Conservation (phyloP, 164 flowering plant genomes). For the Tinospora cordifolia region DNA sequence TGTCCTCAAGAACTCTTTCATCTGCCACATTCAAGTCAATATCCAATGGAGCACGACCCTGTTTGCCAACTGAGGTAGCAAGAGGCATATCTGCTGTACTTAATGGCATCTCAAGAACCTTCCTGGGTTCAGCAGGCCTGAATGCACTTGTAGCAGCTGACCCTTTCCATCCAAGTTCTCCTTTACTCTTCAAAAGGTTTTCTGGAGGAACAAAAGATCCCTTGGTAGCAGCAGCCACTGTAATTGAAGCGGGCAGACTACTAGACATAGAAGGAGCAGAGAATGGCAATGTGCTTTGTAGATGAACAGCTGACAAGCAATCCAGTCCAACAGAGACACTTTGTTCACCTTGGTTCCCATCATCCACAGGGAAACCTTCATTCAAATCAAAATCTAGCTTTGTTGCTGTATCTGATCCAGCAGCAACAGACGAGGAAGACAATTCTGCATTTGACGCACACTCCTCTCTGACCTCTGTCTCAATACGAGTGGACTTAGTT, state of each 20-base stretch:
- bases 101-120: slow-evolving; percentile 33
- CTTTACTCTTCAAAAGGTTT: slow-evolving; percentile 47
- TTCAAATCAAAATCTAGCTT: slow-evolving; percentile 84
- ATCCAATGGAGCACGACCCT: slow-evolving; percentile 45
- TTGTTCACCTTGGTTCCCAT: slow-evolving; percentile 44
- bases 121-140: slow-evolving; percentile 90
- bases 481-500: slow-evolving; percentile 17
- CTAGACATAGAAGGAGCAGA: slow-evolving; percentile 33
- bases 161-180: slow-evolving; percentile 88
- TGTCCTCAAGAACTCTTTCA: slow-evolving; percentile 58
- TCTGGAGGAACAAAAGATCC: slow-evolving; percentile 80
- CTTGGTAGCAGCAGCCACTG: slow-evolving; percentile 87
- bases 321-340: slow-evolving; percentile 16
- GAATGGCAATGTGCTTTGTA: slow-evolving; percentile 34
- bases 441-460: slow-evolving; percentile 34
- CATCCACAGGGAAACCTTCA: slow-evolving; percentile 69
- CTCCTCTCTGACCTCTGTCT: slow-evolving; percentile 37
- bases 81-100: slow-evolving; percentile 14
- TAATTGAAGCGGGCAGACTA: slow-evolving; percentile 50
- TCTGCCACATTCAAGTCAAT: slow-evolving; percentile 82
- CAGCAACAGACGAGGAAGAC: slow-evolving; percentile 26
- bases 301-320: slow-evolving; percentile 25
- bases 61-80: slow-evolving; percentile 36
- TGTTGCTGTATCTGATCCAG: slow-evolving; percentile 30
- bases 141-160: slow-evolving; percentile 98